phyloP scores from a whole-genome alignment of 2,329 filamentous ascomycete species.

The Calonectria henricotiae region DNA sequence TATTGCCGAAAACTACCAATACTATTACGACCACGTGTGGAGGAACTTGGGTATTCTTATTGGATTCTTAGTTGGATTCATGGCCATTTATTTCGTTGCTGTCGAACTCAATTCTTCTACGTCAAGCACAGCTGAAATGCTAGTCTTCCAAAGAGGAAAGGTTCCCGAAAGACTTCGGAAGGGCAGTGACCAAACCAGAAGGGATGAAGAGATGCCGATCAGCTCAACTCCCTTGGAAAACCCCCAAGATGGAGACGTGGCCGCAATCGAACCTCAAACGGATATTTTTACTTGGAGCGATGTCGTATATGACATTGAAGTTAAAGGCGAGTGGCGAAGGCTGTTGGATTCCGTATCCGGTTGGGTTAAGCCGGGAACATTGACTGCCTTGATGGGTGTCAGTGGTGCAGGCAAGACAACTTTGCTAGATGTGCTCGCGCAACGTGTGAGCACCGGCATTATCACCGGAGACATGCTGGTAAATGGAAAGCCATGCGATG shows the following conservation, averaged over 20 bases:
- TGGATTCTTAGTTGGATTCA: constrained; percentile 77
- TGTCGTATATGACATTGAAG: constrained; percentile 80
- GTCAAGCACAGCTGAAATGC: constrained; percentile 76
- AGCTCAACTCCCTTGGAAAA: constrained; percentile 48
- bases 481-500: constrained; percentile 71
- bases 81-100: constrained; percentile 74
- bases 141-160: constrained; percentile 76
- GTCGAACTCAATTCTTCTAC: constrained; percentile 78
- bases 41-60: constrained; percentile 80
- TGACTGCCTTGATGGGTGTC: constrained; percentile 84
- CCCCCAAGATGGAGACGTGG: constrained; percentile 45
- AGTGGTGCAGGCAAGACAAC: constrained; percentile 66
- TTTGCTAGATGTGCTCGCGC: constrained; percentile 62
- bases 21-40: constrained; percentile 74
- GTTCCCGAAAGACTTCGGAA: constrained; percentile 63
- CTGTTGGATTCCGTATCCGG: constrained; percentile 86
- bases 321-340: constrained; percentile 81
- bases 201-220: constrained; percentile 54
- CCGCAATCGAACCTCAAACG: constrained; percentile 62
- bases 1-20: constrained; percentile 71
- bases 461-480: constrained; percentile 79
- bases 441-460: constrained; percentile 73
- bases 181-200: constrained; percentile 50
- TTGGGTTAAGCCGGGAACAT: constrained; percentile 91
- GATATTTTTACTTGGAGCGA: constrained; percentile 85